Base-by-base conservation (phyloP, 805 yeast species). In the Candida krabiensis region DNA sequence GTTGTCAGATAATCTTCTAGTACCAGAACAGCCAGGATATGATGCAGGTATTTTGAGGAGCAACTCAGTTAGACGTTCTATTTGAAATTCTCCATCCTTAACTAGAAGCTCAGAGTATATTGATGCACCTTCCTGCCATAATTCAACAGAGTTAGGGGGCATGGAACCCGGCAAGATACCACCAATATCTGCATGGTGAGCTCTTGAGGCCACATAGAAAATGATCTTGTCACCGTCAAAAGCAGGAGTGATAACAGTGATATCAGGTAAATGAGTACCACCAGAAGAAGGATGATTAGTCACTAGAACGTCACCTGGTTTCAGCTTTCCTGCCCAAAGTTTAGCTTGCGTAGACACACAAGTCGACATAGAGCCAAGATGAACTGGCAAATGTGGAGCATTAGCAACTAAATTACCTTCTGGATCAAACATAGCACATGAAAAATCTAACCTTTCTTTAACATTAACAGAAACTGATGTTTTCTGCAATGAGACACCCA, bases 101-200 rank as follows among this genome's bases (percentile, higher is more conserved):
- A 89, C 91, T 12, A 91, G 69, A 43, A 85, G 70, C 56, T 83
- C 90, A 1, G 93, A 81, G 52, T 78, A 75, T 24, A 91, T 88
- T 3, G 86, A 78, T 2, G 96, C 96, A 30, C 97, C 98, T 63
- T 90, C 97, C 56, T 90, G 90, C 70, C 79, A 83, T 28, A 91
- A 64, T 42, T 80, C 80, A 53, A 81, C 86, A 2, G 96, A 87
- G 55, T 84, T 80, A 8, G 96, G 96, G 12, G 97, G 96, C 89
- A 90, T 88, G 0, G 95, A 84, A 1, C 97, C 97, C 1, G 97
- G 96, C 24, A 87, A 64, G 41, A 83, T 77, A 11, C 96, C 95
- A 13, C 98, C 97, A 55, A 91, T 90, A 61, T 90, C 98, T 5
- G 96, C 90, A 64, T 91, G 98, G 63, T 90, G 98, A 2, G 96